Evolutionary conservation across 2,329 filamentous ascomycete genomes (phyloP), one percentile per base, ranked within the genome.

Genomic region (Capronia americana): DNA sequence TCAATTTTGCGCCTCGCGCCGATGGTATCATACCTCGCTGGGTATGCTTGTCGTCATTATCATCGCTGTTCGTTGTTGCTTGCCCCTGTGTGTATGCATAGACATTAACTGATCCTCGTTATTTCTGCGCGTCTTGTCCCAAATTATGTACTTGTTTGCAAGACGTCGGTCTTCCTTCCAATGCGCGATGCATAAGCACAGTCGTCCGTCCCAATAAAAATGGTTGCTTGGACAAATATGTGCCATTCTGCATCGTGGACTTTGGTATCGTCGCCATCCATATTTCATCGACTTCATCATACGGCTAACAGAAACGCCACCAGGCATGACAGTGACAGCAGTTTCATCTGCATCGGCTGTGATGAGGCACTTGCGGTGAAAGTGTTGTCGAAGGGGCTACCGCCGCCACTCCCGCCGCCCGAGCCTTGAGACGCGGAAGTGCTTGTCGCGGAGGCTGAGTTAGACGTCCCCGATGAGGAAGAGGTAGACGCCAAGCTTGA

Each of bases 391-490:
- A 86, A 86, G 67, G 84, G 87, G 71, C 86, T 92, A 71, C 82
- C 92, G 66, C 87, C 87, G 61, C 86, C 62, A 59, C 63, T 68
- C 71, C 82, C 92, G 65, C 87, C 87, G 59, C 86, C 57, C 34
- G 56, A 58, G 7, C 53, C 60, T 23, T 61, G 38, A 17, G 55
- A 51, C 26, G 26, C 32, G n/a, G 94, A 93, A 79, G 85, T 90
- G 48, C 88, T 92, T 0, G 78, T 84, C 50, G 93, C 90, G 1
- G 85, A 93, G 66, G 91, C 93, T 71, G 86, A 86, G 73, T 93
- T 93, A 82, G 86, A 92, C 75, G 87, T 84, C 57, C 86, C 88
- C 51, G 57, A 64, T 7, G 69, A 70, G 24, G 69, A 66, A 20
- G 70, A 68, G 20, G 65, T 65, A n/a, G 66, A 41, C 41, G 70